Conservation (phyloP, 169 alveolate species). For the Cryptosporidium meleagridis region DNA sequence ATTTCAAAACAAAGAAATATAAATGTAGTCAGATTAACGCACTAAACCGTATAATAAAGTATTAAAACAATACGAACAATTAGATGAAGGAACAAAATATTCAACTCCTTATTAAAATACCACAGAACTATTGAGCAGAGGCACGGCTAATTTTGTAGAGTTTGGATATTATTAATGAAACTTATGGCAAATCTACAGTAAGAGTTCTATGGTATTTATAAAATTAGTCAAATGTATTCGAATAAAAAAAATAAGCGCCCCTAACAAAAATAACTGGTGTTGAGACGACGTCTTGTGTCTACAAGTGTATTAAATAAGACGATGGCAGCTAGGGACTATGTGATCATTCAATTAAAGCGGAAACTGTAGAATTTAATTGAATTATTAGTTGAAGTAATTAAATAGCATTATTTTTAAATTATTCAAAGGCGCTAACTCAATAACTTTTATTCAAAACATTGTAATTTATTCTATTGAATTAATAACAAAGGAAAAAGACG, state of each 20-base stretch:
- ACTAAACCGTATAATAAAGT: background rate
- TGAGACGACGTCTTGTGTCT: slow-evolving; percentile 61
- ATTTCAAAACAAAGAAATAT: background rate
- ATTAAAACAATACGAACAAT: background rate
- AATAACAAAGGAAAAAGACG: background rate
- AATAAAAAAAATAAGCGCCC: background rate
- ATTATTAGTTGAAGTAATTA: background rate
- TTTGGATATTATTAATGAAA: background rate
- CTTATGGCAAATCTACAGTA: background rate
- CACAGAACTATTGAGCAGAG: background rate
- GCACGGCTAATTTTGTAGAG: background rate
- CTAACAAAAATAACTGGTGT: background rate
- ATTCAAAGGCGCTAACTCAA: slow-evolving; percentile 12
- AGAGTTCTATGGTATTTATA: background rate
- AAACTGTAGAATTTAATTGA: background rate
- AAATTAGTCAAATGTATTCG: background rate
- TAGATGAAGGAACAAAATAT: background rate
- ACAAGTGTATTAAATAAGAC: slow-evolving; percentile 13
- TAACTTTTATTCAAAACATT: background rate
- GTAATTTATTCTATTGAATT: background rate
- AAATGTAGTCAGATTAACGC: background rate
- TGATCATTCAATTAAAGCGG: background rate
- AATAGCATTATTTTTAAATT: background rate
- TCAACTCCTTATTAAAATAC: too few relatives aligned
- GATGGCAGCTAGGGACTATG: slow-evolving; percentile 1